A percentile compares a stretch with the other conserved stretches of the same genome.
phyloP scores from a whole-genome alignment of 495 filamentous ascomycete genomes.

The Xeromyces bisporus region DNA sequence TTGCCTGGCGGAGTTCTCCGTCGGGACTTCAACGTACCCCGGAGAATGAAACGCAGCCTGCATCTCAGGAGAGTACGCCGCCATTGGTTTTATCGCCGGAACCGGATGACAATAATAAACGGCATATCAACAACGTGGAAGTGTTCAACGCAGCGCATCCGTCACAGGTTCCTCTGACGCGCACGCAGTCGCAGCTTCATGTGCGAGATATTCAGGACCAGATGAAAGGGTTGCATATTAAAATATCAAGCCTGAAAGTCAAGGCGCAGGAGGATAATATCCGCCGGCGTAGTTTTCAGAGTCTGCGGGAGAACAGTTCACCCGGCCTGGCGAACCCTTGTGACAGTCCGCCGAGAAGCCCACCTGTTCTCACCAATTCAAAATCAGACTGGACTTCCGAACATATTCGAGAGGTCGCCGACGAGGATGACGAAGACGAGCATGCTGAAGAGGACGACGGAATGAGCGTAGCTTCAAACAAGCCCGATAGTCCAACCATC shows the following conservation, averaged over 20 bases:
- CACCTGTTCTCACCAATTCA: conserved; percentile 15
- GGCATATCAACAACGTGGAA: conserved; percentile 13
- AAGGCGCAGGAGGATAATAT: conserved; percentile 70
- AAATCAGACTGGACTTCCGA: conserved; percentile 14
- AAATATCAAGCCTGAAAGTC: conserved; percentile 69
- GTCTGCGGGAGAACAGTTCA: conserved; percentile 65
- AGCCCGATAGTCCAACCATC: background rate
- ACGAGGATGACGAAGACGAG: background rate
- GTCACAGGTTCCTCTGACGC: conserved; percentile 20
- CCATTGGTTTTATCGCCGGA: conserved; percentile 16
- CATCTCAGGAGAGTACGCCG: conserved; percentile 6
- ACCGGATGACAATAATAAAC: conserved; percentile 5
- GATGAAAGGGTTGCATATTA: conserved; percentile 85
- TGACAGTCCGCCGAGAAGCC: conserved; percentile 41
- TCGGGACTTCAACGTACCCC: conserved; percentile 12
- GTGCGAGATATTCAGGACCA: conserved; percentile 78
- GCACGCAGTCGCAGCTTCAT: conserved; percentile 40
- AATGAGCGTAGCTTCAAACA: background rate
- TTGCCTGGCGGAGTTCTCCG: conserved; percentile 22
- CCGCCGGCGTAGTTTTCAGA: conserved; percentile 69
- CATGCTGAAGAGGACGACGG: conserved; percentile 3
- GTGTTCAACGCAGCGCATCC: conserved; percentile 23
- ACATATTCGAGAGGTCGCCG: conserved; percentile 10
- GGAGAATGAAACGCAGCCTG: conserved; percentile 2
- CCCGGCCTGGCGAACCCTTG: conserved; percentile 67